Conservation (phyloP, 1,284 basidiomycete genomes). For the Rhodotorula sp. region DNA sequence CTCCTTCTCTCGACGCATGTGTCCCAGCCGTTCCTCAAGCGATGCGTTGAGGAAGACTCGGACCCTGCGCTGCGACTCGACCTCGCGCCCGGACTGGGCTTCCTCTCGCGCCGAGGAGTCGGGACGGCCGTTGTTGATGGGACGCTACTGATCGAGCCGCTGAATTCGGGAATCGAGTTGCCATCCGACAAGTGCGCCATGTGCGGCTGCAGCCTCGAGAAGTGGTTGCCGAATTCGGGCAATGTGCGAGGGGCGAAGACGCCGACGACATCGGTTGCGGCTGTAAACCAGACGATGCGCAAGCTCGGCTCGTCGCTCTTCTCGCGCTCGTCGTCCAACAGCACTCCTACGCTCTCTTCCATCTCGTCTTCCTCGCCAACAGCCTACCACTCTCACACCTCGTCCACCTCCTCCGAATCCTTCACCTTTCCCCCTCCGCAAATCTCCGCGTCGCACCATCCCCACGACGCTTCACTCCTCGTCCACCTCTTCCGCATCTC, state of each 20-base stretch:
- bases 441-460: constrained; percentile 49
- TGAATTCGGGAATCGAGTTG: constrained; percentile 47
- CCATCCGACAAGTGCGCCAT: constrained; percentile 45
- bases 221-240: constrained; percentile 30
- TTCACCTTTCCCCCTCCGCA: constrained; percentile 61
- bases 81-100: constrained; percentile 88
- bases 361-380: constrained; percentile 5
- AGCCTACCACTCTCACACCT: constrained; percentile 32
- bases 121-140: constrained; percentile 80
- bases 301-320: constrained; percentile 40
- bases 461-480: constrained; percentile 35
- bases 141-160: constrained; percentile 86
- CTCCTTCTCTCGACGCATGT: constrained; percentile 47
- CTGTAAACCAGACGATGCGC: constrained; percentile 34
- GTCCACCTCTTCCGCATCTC: constrained; percentile 44
- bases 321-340: constrained; percentile 9
- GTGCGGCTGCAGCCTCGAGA: constrained; percentile 42
- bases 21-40: constrained; percentile 76
- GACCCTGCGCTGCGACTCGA: constrained; percentile 91
- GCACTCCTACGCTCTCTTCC: not conserved
- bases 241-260: not conserved
- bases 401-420: constrained; percentile 32
- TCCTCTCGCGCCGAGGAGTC: constrained; percentile 85
- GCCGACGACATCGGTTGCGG: not conserved
- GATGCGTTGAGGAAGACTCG: constrained; percentile 81